phyloP scores from a whole-genome alignment of 2,329 filamentous ascomycete genomes.

The Colletotrichum godetiae region DNA sequence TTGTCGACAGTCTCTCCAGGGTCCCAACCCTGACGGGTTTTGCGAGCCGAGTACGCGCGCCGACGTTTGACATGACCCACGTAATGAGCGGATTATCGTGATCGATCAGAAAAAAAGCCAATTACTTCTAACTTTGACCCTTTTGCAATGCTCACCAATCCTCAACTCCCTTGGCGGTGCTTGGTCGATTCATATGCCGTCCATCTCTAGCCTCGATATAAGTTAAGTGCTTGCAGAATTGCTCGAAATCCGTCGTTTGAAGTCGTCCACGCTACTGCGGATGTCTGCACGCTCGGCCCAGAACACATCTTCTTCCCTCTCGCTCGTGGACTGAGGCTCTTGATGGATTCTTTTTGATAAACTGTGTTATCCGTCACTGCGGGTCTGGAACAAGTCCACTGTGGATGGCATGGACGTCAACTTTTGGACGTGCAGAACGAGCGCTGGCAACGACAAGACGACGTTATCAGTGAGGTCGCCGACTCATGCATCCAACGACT shows the following conservation, averaged over 20 bases:
- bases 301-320: neutral
- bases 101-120: neutral
- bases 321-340: neutral
- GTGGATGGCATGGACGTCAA: slow-evolving; percentile 5
- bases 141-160: neutral
- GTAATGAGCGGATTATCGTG: neutral
- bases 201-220: neutral
- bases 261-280: slow-evolving; percentile 6
- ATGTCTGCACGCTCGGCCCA: slow-evolving; percentile 1
- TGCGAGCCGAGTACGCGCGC: neutral
- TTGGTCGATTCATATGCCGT: neutral
- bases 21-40: slow-evolving; percentile 11
- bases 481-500: neutral
- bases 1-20: neutral
- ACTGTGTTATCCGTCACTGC: neutral
- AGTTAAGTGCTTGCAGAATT: neutral
- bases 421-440: neutral
- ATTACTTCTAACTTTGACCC: neutral
- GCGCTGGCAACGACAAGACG: slow-evolving; percentile 1
- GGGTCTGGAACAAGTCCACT: neutral
- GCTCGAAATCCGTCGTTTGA: neutral
- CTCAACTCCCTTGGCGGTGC: neutral
- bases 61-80: neutral
- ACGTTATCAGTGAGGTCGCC: neutral
- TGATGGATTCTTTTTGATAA: neutral